phyloP scores from a whole-genome alignment of 148 eudicot genomes.

The Arbutus unedo region DNA sequence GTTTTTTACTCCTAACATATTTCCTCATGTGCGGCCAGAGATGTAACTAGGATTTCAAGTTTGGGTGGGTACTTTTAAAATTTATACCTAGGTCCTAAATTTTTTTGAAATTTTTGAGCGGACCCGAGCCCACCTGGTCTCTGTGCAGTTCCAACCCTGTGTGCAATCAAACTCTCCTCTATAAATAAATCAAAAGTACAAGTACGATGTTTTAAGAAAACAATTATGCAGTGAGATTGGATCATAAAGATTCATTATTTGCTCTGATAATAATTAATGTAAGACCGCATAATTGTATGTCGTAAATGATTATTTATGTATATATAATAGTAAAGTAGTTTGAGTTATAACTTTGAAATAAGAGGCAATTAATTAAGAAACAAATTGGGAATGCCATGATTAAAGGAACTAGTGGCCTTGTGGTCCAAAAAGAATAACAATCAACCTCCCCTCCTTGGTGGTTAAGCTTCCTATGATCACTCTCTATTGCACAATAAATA shows the following conservation, averaged over 20 bases:
- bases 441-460: slow-evolving; percentile 14
- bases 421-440: slow-evolving; percentile 36
- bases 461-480: slow-evolving; percentile 17
- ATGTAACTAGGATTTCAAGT: too few species aligned
- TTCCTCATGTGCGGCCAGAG: too few species aligned
- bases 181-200: background rate
- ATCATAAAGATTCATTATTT: background rate
- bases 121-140: too few species aligned
- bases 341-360: background rate
- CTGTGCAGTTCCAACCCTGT: too few species aligned
- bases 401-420: slow-evolving; percentile 21
- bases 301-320: background rate
- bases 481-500: slow-evolving; percentile 11
- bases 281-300: background rate
- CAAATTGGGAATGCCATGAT: slow-evolving; percentile 17
- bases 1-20: too few species aligned
- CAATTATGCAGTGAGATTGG: background rate
- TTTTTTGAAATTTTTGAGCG: too few species aligned
- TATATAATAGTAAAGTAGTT: background rate
- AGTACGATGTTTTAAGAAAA: background rate
- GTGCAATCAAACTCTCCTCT: too few species aligned
- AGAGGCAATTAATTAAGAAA: background rate
- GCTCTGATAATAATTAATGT: background rate
- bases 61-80: too few species aligned
- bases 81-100: too few species aligned